phyloP scores from a whole-genome alignment of 2,329 filamentous ascomycete species.

The Talaromyces sp. region DNA sequence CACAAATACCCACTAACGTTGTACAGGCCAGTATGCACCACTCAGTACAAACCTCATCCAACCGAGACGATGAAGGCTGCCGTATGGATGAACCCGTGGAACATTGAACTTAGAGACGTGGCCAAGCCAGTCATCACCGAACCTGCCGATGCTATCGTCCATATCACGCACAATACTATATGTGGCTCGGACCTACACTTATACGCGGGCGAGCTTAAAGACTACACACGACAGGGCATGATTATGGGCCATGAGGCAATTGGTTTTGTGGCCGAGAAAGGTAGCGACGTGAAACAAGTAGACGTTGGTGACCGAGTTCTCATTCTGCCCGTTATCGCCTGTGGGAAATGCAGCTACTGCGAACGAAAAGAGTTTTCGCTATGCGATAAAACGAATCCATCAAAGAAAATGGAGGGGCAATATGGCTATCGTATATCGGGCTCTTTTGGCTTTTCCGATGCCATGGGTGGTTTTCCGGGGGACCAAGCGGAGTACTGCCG shows the following conservation, averaged over 20 bases:
- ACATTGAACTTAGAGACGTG: slow-evolving; percentile 24
- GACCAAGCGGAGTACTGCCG: slow-evolving; percentile 33
- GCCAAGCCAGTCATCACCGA: slow-evolving; percentile 30
- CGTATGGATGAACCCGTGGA: slow-evolving; percentile 24
- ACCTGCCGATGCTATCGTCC: slow-evolving; percentile 27
- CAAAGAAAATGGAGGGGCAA: slow-evolving; percentile 20
- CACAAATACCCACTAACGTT: neutral
- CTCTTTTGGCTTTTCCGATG: slow-evolving; percentile 26
- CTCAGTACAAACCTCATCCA: slow-evolving; percentile 23
- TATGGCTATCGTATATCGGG: slow-evolving; percentile 27
- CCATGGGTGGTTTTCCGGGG: slow-evolving; percentile 31
- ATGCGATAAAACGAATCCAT: slow-evolving; percentile 27
- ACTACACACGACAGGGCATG: slow-evolving; percentile 22
- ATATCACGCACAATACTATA: slow-evolving; percentile 29
- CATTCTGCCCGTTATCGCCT: slow-evolving; percentile 26
- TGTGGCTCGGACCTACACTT: slow-evolving; percentile 30
- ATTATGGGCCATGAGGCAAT: slow-evolving; percentile 29
- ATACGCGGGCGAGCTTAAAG: slow-evolving; percentile 25
- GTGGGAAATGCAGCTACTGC: slow-evolving; percentile 27
- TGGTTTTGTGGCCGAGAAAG: slow-evolving; percentile 23
- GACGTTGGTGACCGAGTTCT: slow-evolving; percentile 24
- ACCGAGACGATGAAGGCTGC: slow-evolving; percentile 27
- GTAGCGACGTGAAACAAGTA: slow-evolving; percentile 18
- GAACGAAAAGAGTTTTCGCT: slow-evolving; percentile 25
- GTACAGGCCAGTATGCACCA: slow-evolving; percentile 16